Evolutionary conservation across 768 basidiomycete species (phyloP).

Genomic region (Suillus luteus): DNA sequence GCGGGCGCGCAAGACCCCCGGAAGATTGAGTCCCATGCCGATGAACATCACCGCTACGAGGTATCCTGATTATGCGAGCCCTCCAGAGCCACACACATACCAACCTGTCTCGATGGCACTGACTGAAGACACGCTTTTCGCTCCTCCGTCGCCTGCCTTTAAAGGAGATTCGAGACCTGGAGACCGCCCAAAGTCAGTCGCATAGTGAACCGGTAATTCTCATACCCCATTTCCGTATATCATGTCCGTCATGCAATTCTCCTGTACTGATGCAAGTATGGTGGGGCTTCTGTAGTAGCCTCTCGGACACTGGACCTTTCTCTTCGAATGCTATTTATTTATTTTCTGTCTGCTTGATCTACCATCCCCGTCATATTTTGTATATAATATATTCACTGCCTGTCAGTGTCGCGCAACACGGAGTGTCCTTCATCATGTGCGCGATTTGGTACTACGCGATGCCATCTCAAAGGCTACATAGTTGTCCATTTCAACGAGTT

Average conservation of each 20-base stretch:
- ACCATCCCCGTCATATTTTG: constrained; percentile 3
- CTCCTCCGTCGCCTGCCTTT: constrained; percentile 63
- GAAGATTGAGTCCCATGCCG: constrained; percentile 60
- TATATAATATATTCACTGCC: constrained; percentile 10
- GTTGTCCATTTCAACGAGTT: constrained; percentile 28
- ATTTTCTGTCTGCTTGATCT: constrained; percentile 10
- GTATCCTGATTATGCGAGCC: constrained; percentile 35
- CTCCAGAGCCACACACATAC: constrained; percentile 53
- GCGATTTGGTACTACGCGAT: constrained; percentile 29
- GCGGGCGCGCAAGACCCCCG: constrained; percentile 39
- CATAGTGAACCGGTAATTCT: constrained; percentile 27
- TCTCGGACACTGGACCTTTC: constrained; percentile 15
- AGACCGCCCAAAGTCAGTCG: constrained; percentile 45
- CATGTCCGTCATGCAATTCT: constrained; percentile 1
- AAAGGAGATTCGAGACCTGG: constrained; percentile 36
- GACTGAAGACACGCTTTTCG: constrained; percentile 48
- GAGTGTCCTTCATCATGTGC: constrained; percentile 17
- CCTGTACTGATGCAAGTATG: constrained; percentile 21
- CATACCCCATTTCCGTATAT: background rate
- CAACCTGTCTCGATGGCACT: constrained; percentile 65
- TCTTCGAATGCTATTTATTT: constrained; percentile 13
- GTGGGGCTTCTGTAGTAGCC: constrained; percentile 12
- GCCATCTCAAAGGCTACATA: constrained; percentile 34
- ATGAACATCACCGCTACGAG: constrained; percentile 40
- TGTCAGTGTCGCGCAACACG: constrained; percentile 9